Conservation (phyloP, 2,329 filamentous ascomycete genomes). For the Didymella lethalis region DNA sequence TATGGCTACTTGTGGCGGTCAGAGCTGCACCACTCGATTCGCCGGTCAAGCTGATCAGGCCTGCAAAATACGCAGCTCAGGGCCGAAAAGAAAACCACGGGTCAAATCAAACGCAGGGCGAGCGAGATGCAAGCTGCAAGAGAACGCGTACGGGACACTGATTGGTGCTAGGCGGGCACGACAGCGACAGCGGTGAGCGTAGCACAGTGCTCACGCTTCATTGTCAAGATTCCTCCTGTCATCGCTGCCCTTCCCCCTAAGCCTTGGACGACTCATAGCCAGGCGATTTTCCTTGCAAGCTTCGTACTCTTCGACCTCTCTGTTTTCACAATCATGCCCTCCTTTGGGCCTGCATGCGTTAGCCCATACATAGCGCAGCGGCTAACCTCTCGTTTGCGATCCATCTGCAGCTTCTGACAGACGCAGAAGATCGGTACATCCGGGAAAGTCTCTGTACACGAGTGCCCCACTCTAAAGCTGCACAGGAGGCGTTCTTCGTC, state of each 20-base stretch:
- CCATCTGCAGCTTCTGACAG: slow-evolving; percentile 33
- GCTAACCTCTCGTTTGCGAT: slow-evolving; percentile 24
- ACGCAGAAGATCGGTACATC: slow-evolving; percentile 24
- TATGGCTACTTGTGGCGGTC: slow-evolving; percentile 40
- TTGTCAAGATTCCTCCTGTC: slow-evolving; percentile 9
- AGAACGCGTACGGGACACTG: slow-evolving; percentile 22
- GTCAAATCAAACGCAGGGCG: slow-evolving; percentile 32
- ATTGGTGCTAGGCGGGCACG: slow-evolving; percentile 31
- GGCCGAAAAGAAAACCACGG: slow-evolving; percentile 25
- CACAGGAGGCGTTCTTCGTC: slow-evolving; percentile 28
- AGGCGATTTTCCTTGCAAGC: background rate
- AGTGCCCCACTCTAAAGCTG: slow-evolving; percentile 25
- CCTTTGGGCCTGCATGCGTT: slow-evolving; percentile 41
- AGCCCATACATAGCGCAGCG: slow-evolving; percentile 30
- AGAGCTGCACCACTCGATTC: slow-evolving; percentile 24
- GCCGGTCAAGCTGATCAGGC: slow-evolving; percentile 17
- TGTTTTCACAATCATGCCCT: slow-evolving; percentile 19
- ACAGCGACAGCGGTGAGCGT: slow-evolving; percentile 41
- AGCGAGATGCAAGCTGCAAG: slow-evolving; percentile 27
- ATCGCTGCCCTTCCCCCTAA: slow-evolving; percentile 5
- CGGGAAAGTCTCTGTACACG: slow-evolving; percentile 31
- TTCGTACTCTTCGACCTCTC: slow-evolving; percentile 6
- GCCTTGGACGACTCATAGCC: slow-evolving; percentile 1
- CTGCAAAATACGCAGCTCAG: slow-evolving; percentile 34
- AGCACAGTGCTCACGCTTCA: slow-evolving; percentile 29